Base-by-base conservation (phyloP, 179 eudicot genomes). In the Spinacia oleracea region DNA sequence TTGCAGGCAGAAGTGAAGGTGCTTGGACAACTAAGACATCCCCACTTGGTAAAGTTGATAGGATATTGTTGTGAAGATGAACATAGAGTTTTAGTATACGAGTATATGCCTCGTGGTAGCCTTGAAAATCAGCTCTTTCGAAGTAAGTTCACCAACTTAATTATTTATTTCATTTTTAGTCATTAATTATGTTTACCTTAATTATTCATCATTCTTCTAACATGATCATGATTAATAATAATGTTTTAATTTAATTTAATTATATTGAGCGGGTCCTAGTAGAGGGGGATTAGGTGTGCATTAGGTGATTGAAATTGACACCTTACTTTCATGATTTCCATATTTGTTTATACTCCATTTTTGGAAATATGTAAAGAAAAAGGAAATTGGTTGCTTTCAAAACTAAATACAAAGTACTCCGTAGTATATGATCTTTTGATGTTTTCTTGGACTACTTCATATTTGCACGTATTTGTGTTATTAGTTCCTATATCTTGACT, bases 31-130 rank as follows among this genome's bases (percentile, higher is more conserved):
- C 74, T 91, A 85, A 89, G 90, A 38, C 91, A 91, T 81, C 81
- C 84, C 16, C 88, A 91, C 83, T 83, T 91, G 45, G 97, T 91
- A 66, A 90, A 90, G 87, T 70, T 91, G 87, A 84, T 90, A 27
- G 97, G 97, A 0, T 91, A 91, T 67, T 91, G 97, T 59, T 91
- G 97, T 40, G 93, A 91, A 80, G 93, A 88, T 23, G 92, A 89
- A 77, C 93, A 91, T 21, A 73, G 96, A 53, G 87, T 91, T 9
- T 81, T 91, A 21, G 90, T 89, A 0, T 91, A 91, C 51, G 97
- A 91, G 78, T 90, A 90, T 50, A 89, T 91, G 97, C 86, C 93
- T 3, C 75, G 97, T 31, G 94, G 97, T 42, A 92, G 89, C 82
- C 83, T 92, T 65, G 97, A 92, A 72, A 89, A 92, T 77, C 94